Conservation (phyloP, 768 basidiomycete genomes). For the Collybia nuda region DNA sequence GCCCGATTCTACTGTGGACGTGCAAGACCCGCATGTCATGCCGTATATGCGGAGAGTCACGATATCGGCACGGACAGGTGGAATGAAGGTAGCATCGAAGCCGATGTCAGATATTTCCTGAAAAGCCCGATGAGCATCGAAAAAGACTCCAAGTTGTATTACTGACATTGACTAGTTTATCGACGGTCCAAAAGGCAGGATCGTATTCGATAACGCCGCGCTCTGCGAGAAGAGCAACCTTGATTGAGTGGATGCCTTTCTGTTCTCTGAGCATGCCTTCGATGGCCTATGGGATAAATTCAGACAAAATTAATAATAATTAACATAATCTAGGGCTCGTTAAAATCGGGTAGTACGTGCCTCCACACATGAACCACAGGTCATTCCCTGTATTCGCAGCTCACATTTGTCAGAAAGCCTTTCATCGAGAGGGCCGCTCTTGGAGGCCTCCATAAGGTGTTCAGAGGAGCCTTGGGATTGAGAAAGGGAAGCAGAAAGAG, state of each 20-base stretch:
- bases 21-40: conserved; percentile 89
- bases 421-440: conserved; percentile 19
- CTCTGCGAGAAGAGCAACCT: conserved; percentile 97
- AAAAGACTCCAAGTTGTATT: not conserved
- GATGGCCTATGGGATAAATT: conserved; percentile 54
- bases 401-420: conserved; percentile 60
- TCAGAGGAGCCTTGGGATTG: conserved; percentile 14
- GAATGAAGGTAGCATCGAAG: conserved; percentile 83
- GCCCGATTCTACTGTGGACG: conserved; percentile 70
- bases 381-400: conserved; percentile 86
- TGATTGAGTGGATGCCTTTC: conserved; percentile 86
- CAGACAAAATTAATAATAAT: no score
- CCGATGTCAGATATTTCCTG: conserved; percentile 94
- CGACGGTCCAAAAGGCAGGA: conserved; percentile 72
- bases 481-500: conserved; percentile 6
- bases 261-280: conserved; percentile 81
- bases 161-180: conserved; percentile 75
- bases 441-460: conserved; percentile 18
- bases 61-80: conserved; percentile 59
- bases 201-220: conserved; percentile 92
- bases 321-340: not conserved
- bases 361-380: conserved; percentile 87
- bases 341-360: conserved; percentile 36
- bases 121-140: conserved; percentile 8
- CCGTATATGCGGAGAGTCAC: conserved; percentile 83